A percentile compares a stretch with the other conserved stretches of the same genome.
These are phyloP conservation scores for Ganoderma multipileum DNA, from an alignment of 1,284 basidiomycete genomes.

Conservation along the genomic window DNA sequence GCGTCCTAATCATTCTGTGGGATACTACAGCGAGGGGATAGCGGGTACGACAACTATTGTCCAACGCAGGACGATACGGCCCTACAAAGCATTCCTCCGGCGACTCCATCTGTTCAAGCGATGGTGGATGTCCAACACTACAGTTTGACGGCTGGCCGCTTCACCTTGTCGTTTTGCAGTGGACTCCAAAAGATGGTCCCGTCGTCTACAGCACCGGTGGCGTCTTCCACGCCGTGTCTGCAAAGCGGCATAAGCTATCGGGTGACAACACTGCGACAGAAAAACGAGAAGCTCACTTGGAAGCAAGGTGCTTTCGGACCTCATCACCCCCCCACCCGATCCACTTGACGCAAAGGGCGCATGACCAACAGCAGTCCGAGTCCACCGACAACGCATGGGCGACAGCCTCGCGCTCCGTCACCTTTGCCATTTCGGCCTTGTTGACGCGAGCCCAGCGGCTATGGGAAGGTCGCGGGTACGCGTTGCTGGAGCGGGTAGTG, in stretches of 20 bases:
- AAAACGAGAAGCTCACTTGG: neutral
- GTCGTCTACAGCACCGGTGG: neutral
- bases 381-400: neutral
- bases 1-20: neutral
- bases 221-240: neutral
- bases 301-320: neutral
- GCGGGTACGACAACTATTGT: neutral
- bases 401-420: conserved; percentile 3
- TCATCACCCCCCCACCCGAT: neutral
- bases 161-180: neutral
- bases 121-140: neutral
- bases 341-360: neutral
- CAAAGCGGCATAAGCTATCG: neutral
- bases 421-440: neutral
- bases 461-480: neutral
- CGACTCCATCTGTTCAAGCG: neutral
- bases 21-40: neutral
- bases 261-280: too few species aligned
- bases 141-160: neutral
- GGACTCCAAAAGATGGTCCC: neutral
- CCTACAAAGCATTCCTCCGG: too few species aligned
- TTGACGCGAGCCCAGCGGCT: neutral
- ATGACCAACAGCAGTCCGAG: neutral
- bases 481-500: neutral
- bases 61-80: too few species aligned